Evolutionary conservation across 2,329 filamentous ascomycete genomes (phyloP), one percentile per base, ranked within the genome.

Genomic region (Dryadomyces sulphureus): DNA sequence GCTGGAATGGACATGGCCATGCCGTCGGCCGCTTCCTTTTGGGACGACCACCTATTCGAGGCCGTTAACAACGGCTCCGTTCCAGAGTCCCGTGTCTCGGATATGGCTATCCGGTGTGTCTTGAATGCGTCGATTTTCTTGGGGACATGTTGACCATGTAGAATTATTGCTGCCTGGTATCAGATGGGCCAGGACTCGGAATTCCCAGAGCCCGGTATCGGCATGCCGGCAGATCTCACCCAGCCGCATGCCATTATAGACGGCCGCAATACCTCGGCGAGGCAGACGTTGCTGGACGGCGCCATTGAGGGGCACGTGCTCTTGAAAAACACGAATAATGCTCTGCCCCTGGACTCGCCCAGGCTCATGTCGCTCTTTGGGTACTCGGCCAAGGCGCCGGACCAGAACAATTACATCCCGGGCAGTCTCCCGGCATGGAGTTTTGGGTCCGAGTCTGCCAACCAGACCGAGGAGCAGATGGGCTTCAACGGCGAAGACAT

Each of bases 1-100:
- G 77, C 79, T 3, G 84, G 83, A 24, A 58, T 88, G 24, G 82
- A 87, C 56, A 77, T 85, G 72, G 73, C 71, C 11, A 86, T 87
- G 82, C 80, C 79, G 0, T 61, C 51, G 8, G 61, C 56, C 1
- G 55, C 55, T 4, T 42, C 49, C 0, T 63, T 61, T 45, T 75
- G 69, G 69, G 62, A 65, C 12, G 51, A 57, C 4, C 81, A 84
- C 19, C 67, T 84, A 0, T 63, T 67, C 1, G 59, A 68, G 5
- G 73, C 79, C 0, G 72, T 85, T 14, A 64, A 65, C 11, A 79
- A 82, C 51, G 77, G 78, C 1, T 71, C 71, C 0, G 60, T 84
- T 0, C 60, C 75, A 0, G 63, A 72, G 46, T 60, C 63, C 1
- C 68, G 79, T 6, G 49, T 84, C 0, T 65, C 41, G 0, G 54